These are phyloP conservation scores for Solanum gandarillasii DNA, from an alignment of 257 asterid genomes.

Conservation along the genomic window DNA sequence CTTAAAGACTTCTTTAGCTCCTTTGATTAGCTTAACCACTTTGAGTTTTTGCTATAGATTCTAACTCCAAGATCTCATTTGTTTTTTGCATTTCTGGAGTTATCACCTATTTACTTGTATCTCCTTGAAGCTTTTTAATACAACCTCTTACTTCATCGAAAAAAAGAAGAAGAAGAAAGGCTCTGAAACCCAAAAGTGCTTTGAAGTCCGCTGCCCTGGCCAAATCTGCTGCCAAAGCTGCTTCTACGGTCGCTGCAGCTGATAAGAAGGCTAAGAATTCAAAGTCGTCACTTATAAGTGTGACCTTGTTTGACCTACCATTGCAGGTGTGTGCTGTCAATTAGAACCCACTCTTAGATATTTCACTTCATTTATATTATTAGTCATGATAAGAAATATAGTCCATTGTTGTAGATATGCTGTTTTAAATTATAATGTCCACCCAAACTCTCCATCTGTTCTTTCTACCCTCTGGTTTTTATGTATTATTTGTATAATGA, in stretches of 20 bases:
- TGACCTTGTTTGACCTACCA: not conserved
- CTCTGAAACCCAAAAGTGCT: not conserved
- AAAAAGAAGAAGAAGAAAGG: not conserved
- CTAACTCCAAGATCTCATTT: too few relatives aligned
- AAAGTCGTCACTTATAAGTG: not conserved
- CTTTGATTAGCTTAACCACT: not conserved
- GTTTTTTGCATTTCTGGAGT: too few relatives aligned
- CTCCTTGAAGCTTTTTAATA: not conserved
- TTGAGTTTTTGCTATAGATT: not conserved
- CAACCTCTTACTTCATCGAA: not conserved
- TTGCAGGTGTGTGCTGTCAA: not conserved
- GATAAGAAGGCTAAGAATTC: not conserved
- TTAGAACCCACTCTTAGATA: not conserved
- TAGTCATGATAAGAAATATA: not conserved
- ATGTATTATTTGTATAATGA: not conserved
- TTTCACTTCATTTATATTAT: not conserved
- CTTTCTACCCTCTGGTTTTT: not conserved
- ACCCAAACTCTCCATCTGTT: not conserved
- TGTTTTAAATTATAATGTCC: not conserved
- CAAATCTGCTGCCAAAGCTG: not conserved
- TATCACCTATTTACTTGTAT: too few relatives aligned
- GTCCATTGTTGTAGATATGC: not conserved
- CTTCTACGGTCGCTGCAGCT: not conserved
- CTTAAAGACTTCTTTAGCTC: not conserved
- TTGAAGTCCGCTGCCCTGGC: not conserved